Evolutionary conservation across 192 early-diverging fungal species (phyloP), one percentile per base, ranked within the genome.

Genomic region (Podochytrium sp.): DNA sequence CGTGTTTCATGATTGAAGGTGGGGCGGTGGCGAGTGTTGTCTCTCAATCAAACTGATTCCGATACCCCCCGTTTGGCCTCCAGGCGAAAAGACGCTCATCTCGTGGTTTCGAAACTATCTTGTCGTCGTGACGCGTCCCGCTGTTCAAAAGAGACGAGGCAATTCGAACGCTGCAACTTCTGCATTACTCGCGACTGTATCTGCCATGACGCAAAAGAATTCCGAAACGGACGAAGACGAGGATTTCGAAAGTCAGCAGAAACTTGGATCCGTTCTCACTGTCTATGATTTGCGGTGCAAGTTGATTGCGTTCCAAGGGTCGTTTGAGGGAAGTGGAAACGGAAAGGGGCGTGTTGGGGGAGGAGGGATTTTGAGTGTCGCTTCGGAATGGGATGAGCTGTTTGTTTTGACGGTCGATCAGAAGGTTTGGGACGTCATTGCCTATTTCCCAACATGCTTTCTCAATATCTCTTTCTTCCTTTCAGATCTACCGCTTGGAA

Each of bases 211-310:
- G 35, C 52, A 30, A 20, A 52, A 40, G 56, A 35, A 42, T 23
- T n/a, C 37, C 20, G 56, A 74, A 33, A 3, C 35, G 30, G 56
- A 75, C 0, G 57, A 32, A 29, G 40, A 41, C 0, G 75, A 37
- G 14, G 58, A 61, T 20, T 7, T 20, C 35, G 72, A 64, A 7
- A 47, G 50, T 18, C 6, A 3, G n/a, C 61, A 12, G 18, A 29
- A 56, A 59, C 61, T 71, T 0, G 85, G 85, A 40, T 84, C 77
- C 2, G 61, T 83, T 12, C 51, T 95, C 37, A 91, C 93, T 2
- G 87, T 99, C 27, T 94, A 97, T 62, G 97, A 99, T 65, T 91
- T 95, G 1, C 88, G 86, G 30, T 95, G 93, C 84, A 99, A 96
- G 76, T 94, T 93, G 72, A 91, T 96, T 4, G 95, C 97, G 1